A percentile compares a stretch with the other conserved stretches of the same genome.
Evolutionary conservation across 495 filamentous ascomycete genomes (phyloP).

Genomic region (Penicilliopsis zonata): DNA sequence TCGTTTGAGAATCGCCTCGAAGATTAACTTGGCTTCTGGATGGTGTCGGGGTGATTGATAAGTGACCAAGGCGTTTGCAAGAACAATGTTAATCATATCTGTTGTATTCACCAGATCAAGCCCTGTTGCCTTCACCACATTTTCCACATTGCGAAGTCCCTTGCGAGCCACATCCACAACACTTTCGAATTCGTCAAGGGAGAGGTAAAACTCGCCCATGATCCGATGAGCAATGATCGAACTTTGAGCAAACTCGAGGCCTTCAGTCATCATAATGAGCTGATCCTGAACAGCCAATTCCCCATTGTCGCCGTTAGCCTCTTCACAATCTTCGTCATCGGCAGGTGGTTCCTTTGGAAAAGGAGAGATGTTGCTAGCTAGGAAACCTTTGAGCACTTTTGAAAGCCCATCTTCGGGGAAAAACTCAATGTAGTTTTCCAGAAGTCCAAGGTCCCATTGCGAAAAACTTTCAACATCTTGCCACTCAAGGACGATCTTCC

Average conservation of each 20-base stretch:
- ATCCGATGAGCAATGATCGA: constrained; percentile 78
- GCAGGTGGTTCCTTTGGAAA: constrained; percentile 39
- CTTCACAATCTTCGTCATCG: constrained; percentile 22
- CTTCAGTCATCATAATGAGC: constrained; percentile 72
- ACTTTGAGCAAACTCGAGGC: constrained; percentile 51
- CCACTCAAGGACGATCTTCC: constrained; percentile 86
- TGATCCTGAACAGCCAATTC: constrained; percentile 57
- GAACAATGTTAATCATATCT: constrained; percentile 61
- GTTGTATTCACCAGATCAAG: constrained; percentile 50
- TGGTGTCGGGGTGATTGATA: constrained; percentile 87
- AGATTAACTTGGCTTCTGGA: constrained; percentile 69
- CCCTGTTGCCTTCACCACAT: constrained; percentile 52
- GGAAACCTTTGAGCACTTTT: constrained; percentile 67
- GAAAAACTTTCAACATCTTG: constrained; percentile 59
- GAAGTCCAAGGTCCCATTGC: constrained; percentile 59
- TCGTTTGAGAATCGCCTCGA: constrained; percentile 62
- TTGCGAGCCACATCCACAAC: constrained; percentile 67
- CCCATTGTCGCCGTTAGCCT: constrained; percentile 23
- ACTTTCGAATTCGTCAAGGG: constrained; percentile 77
- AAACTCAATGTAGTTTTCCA: constrained; percentile 68
- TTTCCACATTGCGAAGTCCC: constrained; percentile 47
- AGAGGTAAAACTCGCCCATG: constrained; percentile 73
- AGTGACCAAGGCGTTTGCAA: constrained; percentile 73
- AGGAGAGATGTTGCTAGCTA: constrained; percentile 75
- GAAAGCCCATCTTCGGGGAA: constrained; percentile 76